Evolutionary conservation across 495 filamentous ascomycete species (phyloP), one percentile per base, ranked within the genome.

Genomic region (Hypoxylon fragiforme): DNA sequence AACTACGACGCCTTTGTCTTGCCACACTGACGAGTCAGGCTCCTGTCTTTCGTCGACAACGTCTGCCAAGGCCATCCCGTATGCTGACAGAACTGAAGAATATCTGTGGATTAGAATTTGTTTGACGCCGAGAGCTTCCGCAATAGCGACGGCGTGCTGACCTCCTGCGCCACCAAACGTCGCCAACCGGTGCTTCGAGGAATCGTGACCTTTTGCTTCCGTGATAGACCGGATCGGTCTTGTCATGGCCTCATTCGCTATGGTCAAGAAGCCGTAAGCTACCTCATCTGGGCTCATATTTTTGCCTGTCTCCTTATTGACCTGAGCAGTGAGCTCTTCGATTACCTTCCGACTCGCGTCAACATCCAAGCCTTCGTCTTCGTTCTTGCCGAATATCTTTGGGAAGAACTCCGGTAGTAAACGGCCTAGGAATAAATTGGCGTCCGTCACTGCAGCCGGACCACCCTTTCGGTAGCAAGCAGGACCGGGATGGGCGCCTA

Each of bases 161-260:
- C 94, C 94, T 39, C 94, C 94, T 1, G 94, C 94, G 20, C 94
- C 94, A 15, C 94, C 94, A 73, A 98, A 97, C 0, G 88, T 92
- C 1, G 91, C 92, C 32, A 97, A 78, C 5, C 90, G 77, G 70
- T 97, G 94, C 61, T 86, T 88, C 2, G 89, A 90, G 2, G 92
- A 92, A 67, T 96, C 91, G 63, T 96, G 87, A 1, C 94, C 94
- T 68, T 92, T 90, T 14, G 91, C 92, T 70, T 98, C 92, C 3
- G 92, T 98, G 57, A 97, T 75, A 24, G 88, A 91, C 30, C 94
- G 78, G 57, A 98, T 98, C 0, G 94, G 94, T 37, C 94, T 76
- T 1, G 88, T 91, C 94, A 98, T 97, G 14, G 90, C 86, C 72
- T 96, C 92, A 55, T 98, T 97, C 2, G 94, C 92, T 46, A 98